A percentile compares a stretch with the other conserved stretches of the same genome.
Conservation (phyloP, 495 filamentous ascomycete genomes). For the Acidomyces sp. region DNA sequence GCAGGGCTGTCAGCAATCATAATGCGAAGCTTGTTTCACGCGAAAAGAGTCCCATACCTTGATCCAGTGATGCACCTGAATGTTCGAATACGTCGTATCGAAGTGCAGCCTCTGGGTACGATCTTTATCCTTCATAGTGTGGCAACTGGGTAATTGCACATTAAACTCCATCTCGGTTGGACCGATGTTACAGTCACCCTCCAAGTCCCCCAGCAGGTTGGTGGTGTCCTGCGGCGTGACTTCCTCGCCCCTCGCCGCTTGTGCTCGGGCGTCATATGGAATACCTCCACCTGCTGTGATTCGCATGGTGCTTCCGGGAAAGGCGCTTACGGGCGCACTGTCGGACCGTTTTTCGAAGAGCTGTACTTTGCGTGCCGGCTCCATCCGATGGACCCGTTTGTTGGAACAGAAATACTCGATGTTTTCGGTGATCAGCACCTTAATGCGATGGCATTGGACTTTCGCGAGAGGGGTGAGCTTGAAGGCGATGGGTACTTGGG, state of each 20-base stretch:
- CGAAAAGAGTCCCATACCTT: conserved; percentile 49
- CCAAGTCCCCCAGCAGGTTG: conserved; percentile 73
- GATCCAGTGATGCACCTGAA: conserved; percentile 97
- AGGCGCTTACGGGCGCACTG: conserved; percentile 61
- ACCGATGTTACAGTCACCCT: conserved; percentile 53
- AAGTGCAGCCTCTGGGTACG: conserved; percentile 65
- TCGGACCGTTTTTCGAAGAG: conserved; percentile 88
- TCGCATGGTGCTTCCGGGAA: conserved; percentile 63
- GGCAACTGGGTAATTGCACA: conserved; percentile 85
- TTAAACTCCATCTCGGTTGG: conserved; percentile 96
- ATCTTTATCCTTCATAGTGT: conserved; percentile 68
- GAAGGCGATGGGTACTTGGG: conserved; percentile 91
- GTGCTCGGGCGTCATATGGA: conserved; percentile 46
- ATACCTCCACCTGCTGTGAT: conserved; percentile 73
- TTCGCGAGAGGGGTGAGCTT: conserved; percentile 93
- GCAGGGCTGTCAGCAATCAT: conserved; percentile 21
- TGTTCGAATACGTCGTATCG: conserved; percentile 91
- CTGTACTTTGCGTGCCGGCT: conserved; percentile 69
- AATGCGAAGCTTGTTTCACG: not conserved
- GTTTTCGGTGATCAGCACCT: conserved; percentile 87
- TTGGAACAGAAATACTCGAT: conserved; percentile 86
- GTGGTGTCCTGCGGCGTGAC: conserved; percentile 38
- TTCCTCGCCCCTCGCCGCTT: conserved; percentile 45
- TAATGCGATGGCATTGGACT: conserved; percentile 91
- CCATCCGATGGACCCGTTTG: conserved; percentile 76